phyloP scores from a whole-genome alignment of 768 basidiomycete species.

The Suillus occidentalis region DNA sequence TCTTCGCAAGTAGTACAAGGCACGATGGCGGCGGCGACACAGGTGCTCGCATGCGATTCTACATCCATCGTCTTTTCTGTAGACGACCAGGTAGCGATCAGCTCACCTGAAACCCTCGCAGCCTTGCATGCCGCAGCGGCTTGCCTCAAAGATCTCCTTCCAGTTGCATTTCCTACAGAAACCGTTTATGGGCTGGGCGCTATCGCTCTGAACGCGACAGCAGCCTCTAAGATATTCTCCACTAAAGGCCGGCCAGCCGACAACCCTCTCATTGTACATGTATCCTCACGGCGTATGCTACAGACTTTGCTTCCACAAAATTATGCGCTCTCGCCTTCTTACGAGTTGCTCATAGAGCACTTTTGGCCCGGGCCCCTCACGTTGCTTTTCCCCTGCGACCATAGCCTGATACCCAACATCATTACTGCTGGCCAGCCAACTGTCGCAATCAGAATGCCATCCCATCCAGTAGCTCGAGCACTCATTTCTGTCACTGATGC shows the following conservation, averaged over 20 bases:
- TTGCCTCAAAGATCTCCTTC: constrained; percentile 46
- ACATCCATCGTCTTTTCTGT: constrained; percentile 55
- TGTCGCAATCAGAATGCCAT: constrained; percentile 92
- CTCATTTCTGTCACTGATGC: constrained; percentile 72
- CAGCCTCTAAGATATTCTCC: constrained; percentile 73
- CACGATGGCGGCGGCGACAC: constrained; percentile 27
- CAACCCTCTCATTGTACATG: constrained; percentile 97
- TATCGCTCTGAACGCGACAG: constrained; percentile 62
- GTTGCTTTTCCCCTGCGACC: constrained; percentile 80
- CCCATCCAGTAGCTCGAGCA: constrained; percentile 89
- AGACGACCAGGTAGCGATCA: constrained; percentile 47
- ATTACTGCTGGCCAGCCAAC: constrained; percentile 80
- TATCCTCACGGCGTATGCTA: constrained; percentile 86
- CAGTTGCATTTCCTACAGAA: constrained; percentile 93
- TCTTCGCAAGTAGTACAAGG: not conserved
- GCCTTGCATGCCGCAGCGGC: constrained; percentile 58
- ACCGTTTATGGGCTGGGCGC: constrained; percentile 99
- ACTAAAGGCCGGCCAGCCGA: constrained; percentile 93
- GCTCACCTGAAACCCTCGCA: constrained; percentile 48
- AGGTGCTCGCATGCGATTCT: constrained; percentile 63
- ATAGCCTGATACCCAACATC: constrained; percentile 60
- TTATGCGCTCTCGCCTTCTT: constrained; percentile 63
- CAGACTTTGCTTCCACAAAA: constrained; percentile 63
- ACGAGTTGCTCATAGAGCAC: constrained; percentile 69
- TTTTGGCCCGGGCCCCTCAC: constrained; percentile 98